Evolutionary conservation across 495 filamentous ascomycete genomes (phyloP).

Genomic region (Neurospora terricola): DNA sequence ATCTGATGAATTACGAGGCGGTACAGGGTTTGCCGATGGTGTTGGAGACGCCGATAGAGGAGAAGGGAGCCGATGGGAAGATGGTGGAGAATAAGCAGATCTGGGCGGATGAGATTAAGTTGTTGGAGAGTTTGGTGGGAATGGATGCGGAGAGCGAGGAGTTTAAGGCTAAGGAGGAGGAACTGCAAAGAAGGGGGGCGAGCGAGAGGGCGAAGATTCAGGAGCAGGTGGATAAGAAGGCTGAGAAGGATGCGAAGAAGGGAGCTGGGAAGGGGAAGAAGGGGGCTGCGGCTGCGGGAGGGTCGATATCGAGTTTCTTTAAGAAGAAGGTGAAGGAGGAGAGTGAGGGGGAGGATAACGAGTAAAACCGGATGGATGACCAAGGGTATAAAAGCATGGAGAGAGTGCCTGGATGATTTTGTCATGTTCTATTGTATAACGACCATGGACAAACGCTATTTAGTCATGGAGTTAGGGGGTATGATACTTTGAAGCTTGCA

Average conservation of each 20-base stretch:
- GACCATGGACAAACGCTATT: not conserved
- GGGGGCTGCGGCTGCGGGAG: not conserved
- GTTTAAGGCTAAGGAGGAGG: slow-evolving; percentile 43
- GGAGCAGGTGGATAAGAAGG: slow-evolving; percentile 59
- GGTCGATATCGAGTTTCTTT: not conserved
- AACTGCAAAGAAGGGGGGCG: slow-evolving; percentile 58
- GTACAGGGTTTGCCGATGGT: slow-evolving; percentile 83
- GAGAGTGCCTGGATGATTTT: not conserved
- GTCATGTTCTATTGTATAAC: not conserved
- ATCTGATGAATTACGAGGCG: slow-evolving; percentile 71
- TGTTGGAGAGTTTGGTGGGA: slow-evolving; percentile 80
- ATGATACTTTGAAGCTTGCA: not conserved
- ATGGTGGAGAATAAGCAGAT: slow-evolving; percentile 59
- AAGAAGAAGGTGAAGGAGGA: slow-evolving; percentile 30
- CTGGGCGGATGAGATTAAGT: slow-evolving; percentile 80
- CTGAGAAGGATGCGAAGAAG: slow-evolving; percentile 42
- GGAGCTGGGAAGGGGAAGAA: slow-evolving; percentile 18
- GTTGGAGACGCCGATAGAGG: slow-evolving; percentile 86
- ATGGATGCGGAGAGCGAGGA: slow-evolving; percentile 61
- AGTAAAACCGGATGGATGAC: not conserved
- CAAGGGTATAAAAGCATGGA: not conserved
- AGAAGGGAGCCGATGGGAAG: slow-evolving; percentile 44
- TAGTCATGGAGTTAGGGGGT: not conserved
- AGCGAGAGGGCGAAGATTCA: slow-evolving; percentile 62
- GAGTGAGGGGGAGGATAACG: slow-evolving; percentile 18